Conservation (phyloP, 2,329 filamentous ascomycete species). For the Rosellinia necatrix region DNA sequence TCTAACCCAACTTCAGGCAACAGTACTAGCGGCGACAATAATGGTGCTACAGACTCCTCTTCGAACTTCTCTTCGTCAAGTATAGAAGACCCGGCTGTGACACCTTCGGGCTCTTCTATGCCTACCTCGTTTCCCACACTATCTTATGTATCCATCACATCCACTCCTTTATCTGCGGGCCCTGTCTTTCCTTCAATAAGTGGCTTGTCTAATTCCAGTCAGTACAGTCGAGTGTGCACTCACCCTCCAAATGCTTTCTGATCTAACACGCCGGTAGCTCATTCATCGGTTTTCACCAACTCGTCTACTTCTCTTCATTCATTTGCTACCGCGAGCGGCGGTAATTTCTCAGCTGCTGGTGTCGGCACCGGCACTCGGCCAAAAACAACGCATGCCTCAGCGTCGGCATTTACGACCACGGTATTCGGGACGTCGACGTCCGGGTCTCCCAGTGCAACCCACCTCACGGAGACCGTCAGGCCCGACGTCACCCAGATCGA, state of each 20-base stretch:
- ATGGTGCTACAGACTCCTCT: constrained; percentile 31
- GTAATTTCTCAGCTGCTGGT: constrained; percentile 27
- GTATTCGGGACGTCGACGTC: constrained; percentile 21
- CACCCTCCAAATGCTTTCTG: not conserved
- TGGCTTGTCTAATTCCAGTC: constrained; percentile 37
- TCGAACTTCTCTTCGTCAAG: constrained; percentile 29
- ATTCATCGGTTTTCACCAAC: constrained; percentile 28
- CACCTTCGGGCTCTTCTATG: constrained; percentile 40
- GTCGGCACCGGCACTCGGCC: constrained; percentile 10
- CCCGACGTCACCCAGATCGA: constrained; percentile 29
- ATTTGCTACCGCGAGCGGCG: constrained; percentile 29
- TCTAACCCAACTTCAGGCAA: constrained; percentile 37
- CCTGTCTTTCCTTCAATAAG: constrained; percentile 38
- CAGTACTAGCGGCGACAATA: constrained; percentile 22
- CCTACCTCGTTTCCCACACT: constrained; percentile 40
- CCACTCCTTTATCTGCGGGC: constrained; percentile 40
- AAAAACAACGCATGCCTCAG: constrained; percentile 21
- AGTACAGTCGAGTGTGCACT: constrained; percentile 14
- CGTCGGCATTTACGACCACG: constrained; percentile 15
- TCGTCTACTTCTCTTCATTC: constrained; percentile 33
- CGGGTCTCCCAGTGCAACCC: constrained; percentile 16
- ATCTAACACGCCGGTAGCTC: constrained; percentile 24
- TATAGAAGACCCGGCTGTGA: constrained; percentile 35
- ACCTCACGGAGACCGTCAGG: constrained; percentile 25
- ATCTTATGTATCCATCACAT: constrained; percentile 40